Base-by-base conservation (phyloP, 441 rosid genomes). In the Dalechampia spathulata region DNA sequence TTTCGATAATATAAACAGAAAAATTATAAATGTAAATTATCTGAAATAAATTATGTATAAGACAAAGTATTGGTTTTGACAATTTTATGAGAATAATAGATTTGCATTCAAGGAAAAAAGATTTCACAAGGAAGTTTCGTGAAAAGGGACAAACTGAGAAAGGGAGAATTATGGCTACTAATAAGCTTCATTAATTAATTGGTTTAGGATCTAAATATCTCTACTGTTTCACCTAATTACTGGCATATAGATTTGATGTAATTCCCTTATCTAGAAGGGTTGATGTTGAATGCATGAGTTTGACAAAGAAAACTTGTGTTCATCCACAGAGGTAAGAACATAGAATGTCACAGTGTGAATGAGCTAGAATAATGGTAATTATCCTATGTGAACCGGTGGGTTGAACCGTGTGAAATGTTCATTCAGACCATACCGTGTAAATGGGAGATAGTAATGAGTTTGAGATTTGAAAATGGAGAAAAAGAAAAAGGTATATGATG, bases 211-310 rank as follows among this genome's bases (percentile, higher is more conserved):
- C 23, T 34, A 21, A 30, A 30, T 11, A 16, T 21, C 13, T 12
- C 21, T 62, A 63, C 70, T 68, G 57, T 71, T 68, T 26, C 34
- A 66, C 77, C 75, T 39, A 71, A 64, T 32, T 28, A 43, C 41
- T 62, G 49, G 28, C 51, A 52, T 32, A 45, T 27, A 68, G 59
- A 61, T 43, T 11, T 66, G 63, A 69, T 65, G 55, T 15, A 68
- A 62, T 37, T 48, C 22, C 63, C 4, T 21, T 16, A 28, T 61
- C 62, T 49, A 32, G 10, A 34, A 1, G 12, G 12, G 30, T 60
- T 43, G 45, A 30, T 54, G 41, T 60, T 46, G n/a, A 19, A 55
- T 27, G 42, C 20, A 57, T 56, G 64, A 61, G 60, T 30, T 30
- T 30, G 67, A 61, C 69, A 39, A 20, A 17, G 25, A 42, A 12